Conservation (phyloP, 192 early-diverging fungal species). For the Radiomyces spectabilis region DNA sequence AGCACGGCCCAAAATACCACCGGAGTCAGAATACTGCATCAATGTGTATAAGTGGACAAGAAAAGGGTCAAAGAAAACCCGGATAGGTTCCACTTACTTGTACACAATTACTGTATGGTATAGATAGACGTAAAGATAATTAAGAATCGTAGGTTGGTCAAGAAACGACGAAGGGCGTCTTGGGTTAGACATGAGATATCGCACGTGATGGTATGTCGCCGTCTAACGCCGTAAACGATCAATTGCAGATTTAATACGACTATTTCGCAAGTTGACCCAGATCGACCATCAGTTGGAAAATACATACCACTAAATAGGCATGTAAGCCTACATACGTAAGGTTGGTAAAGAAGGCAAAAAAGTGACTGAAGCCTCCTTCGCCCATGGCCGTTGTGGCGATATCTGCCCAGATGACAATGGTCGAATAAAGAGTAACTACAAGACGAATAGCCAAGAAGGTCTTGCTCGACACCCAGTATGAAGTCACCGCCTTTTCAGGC, state of each 20-base stretch:
- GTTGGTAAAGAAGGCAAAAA: slow-evolving; percentile 23
- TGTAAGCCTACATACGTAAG: slow-evolving; percentile 23
- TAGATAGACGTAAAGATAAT: slow-evolving; percentile 25
- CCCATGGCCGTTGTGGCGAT: slow-evolving; percentile 1
- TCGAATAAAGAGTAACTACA: not conserved
- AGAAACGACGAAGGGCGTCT: slow-evolving; percentile 9
- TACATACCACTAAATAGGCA: slow-evolving; percentile 21
- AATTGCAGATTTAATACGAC: not conserved
- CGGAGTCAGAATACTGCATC: slow-evolving; percentile 20
- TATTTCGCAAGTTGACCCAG: too few species aligned
- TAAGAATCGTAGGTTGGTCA: slow-evolving; percentile 15
- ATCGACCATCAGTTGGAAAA: not conserved
- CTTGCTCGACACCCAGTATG: slow-evolving; percentile 9
- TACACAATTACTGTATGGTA: slow-evolving; percentile 22
- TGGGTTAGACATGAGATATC: slow-evolving; percentile 3
- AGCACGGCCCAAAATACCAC: slow-evolving; percentile 26
- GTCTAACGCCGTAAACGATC: slow-evolving; percentile 3
- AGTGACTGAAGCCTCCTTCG: not conserved
- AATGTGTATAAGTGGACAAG: not conserved
- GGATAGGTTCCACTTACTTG: slow-evolving; percentile 20
- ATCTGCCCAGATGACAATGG: slow-evolving; percentile 12
- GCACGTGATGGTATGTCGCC: slow-evolving; percentile 10
- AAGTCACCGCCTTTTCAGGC: slow-evolving; percentile 18
- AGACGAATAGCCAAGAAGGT: slow-evolving; percentile 8
- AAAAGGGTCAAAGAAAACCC: not conserved